Base-by-base conservation (phyloP, 108 stramenopile species). In the Fragilaria radians region DNA sequence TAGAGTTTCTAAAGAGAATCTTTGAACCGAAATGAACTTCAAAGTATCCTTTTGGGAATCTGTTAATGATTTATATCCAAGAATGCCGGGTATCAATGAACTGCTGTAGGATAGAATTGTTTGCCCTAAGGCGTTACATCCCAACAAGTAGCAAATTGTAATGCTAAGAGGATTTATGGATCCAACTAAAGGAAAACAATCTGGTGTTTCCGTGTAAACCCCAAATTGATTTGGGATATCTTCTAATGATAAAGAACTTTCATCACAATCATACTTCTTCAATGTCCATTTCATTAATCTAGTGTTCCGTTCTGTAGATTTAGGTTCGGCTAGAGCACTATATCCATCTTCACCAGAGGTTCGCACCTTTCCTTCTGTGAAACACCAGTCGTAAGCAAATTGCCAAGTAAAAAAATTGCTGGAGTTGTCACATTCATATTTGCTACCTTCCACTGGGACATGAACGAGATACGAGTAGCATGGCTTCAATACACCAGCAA, bases 61-160 rank as follows among this genome's bases (percentile, higher is more conserved):
- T 18, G 60, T 63, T 11, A 63, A 32, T 11, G 34, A 19, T 21
- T 28, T 17, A 33, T 42, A 74, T 9, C 63, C 67, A 46, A 74
- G 46, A 27, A 74, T 19, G 9, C 62, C 67, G 18, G 73, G 73
- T 19, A 69, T 60, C 29, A 74, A 57, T 17, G 67, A 68, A 48
- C 59, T 59, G 23, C 52, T 63, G 27, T 65, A 74, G 28, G 73
- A 74, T 18, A 74, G 32, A 32, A 69, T 59, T 4, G 73, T 59
- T 61, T 74, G 73, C 46, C 73, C 73, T 62, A 67, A 68, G 3
- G 73, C 73, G 32, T 74, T 74, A 67, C 73, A 74, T 36, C 73
- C 73, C 3, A 74, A 27, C 18, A 74, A 33, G 48, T 64, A 74
- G 29, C 73, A 74, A n/a, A 74, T 48, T 28, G 24, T 18, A 60